phyloP scores from a whole-genome alignment of 768 basidiomycete species.

The Roridomyces roridus region DNA sequence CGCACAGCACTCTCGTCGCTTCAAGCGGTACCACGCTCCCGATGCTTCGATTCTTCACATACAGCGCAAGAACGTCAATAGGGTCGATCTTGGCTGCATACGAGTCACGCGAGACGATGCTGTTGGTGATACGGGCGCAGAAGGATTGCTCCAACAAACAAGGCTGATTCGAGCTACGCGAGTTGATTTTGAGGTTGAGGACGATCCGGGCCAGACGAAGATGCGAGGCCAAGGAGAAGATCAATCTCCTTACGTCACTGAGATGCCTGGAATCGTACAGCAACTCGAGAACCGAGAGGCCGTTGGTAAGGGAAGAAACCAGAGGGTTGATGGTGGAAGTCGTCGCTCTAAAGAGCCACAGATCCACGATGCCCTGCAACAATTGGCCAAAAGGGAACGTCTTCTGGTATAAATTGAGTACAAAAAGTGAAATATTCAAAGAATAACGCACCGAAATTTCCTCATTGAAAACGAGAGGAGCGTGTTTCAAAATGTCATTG shows the following conservation, averaged over 20 bases:
- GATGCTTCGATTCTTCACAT: conserved; percentile 69
- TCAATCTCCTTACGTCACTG: conserved; percentile 71
- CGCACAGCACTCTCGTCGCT: conserved; percentile 69
- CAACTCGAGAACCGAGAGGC: conserved; percentile 60
- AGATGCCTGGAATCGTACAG: conserved; percentile 69
- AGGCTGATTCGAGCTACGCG: conserved; percentile 45
- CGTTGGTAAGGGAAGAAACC: conserved; percentile 70
- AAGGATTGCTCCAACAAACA: conserved; percentile 81
- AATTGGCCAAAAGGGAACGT: conserved; percentile 61
- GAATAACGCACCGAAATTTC: conserved; percentile 19
- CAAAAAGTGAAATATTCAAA: too few species aligned
- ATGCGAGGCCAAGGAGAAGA: conserved; percentile 72
- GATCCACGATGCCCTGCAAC: conserved; percentile 70
- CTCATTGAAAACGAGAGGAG: conserved; percentile 57
- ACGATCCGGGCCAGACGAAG: conserved; percentile 67
- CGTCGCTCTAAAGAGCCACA: conserved; percentile 76
- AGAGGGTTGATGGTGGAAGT: conserved; percentile 84
- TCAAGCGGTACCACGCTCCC: conserved; percentile 68
- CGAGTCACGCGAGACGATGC: conserved; percentile 50
- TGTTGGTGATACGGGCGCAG: conserved; percentile 64
- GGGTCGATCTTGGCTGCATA: conserved; percentile 64
- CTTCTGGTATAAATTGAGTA: background rate
- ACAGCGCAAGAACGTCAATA: conserved; percentile 74
- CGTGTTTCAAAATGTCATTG: conserved; percentile 66
- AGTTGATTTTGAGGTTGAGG: conserved; percentile 66